phyloP scores from a whole-genome alignment of 352 stramenopile genomes.

The Phytophthora pisi region DNA sequence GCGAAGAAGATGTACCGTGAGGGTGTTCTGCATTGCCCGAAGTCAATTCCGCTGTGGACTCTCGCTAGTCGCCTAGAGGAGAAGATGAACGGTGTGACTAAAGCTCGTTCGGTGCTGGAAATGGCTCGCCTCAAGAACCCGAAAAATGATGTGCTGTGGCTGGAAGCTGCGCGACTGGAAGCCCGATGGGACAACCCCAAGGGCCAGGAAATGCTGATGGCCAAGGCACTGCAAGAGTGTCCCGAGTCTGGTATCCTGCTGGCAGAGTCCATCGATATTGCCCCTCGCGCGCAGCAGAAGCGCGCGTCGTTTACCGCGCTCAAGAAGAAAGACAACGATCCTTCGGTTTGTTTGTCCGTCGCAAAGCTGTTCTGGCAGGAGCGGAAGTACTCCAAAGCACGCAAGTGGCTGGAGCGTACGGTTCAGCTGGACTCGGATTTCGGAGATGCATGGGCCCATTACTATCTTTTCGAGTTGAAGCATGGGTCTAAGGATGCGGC shows the following conservation, averaged over 20 bases:
- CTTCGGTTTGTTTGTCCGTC: conserved; percentile 96
- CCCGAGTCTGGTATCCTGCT: conserved; percentile 95
- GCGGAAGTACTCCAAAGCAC: conserved; percentile 94
- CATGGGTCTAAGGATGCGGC: conserved; percentile 84
- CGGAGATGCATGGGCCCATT: conserved; percentile 97
- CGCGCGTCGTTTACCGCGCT: conserved; percentile 95
- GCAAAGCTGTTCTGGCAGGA: conserved; percentile 97
- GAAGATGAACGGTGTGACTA: conserved; percentile 89
- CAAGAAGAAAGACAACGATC: conserved; percentile 98
- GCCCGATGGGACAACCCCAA: conserved; percentile 92
- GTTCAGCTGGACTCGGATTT: conserved; percentile 95
- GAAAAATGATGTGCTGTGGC: conserved; percentile 95
- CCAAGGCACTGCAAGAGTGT: conserved; percentile 97
- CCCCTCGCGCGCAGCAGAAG: conserved; percentile 95
- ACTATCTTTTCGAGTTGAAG: conserved; percentile 97
- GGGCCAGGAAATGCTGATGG: conserved; percentile 95
- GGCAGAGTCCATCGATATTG: conserved; percentile 95
- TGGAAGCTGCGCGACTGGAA: conserved; percentile 96
- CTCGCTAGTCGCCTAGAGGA: conserved; percentile 95
- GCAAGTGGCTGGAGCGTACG: conserved; percentile 98
- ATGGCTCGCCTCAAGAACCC: conserved; percentile 95
- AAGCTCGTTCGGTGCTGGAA: conserved; percentile 97
- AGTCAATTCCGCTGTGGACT: conserved; percentile 94
- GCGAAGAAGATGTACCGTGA: conserved; percentile 93
- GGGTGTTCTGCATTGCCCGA: conserved; percentile 93